A percentile compares a stretch with the other conserved stretches of the same genome.
Conservation (phyloP, 2,329 filamentous ascomycete species). For the Epichloe sibirici region DNA sequence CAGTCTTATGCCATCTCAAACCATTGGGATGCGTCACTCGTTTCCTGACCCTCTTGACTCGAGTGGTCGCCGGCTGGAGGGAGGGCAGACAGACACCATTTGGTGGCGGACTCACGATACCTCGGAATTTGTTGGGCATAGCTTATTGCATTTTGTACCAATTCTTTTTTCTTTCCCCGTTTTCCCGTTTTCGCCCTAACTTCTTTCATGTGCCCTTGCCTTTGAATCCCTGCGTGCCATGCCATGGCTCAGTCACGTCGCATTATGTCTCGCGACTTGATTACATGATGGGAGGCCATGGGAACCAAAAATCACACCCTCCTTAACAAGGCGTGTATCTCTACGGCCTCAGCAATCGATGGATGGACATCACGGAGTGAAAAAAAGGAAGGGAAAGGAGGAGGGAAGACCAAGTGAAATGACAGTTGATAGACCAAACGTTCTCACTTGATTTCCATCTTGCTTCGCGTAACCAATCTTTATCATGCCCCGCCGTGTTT, state of each 20-base stretch:
- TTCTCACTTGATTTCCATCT: neutral
- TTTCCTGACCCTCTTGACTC: neutral
- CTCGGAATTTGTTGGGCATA: conserved; percentile 4
- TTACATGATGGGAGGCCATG: neutral
- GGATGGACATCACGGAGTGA: neutral
- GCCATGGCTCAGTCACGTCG: neutral
- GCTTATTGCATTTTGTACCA: conserved; percentile 1
- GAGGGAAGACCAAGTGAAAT: neutral
- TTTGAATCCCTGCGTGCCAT: neutral
- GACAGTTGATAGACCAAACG: neutral
- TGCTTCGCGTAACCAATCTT: neutral
- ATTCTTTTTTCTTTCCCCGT: neutral
- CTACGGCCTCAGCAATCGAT: neutral
- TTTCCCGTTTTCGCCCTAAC: neutral
- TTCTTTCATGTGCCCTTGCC: neutral
- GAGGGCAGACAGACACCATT: neutral
- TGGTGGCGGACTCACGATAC: conserved; percentile 1
- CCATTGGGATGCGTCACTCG: neutral
- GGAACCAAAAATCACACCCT: neutral
- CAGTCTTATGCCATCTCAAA: no score
- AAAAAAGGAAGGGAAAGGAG: neutral
- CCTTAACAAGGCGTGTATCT: neutral
- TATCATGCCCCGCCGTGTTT: neutral
- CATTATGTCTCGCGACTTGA: neutral
- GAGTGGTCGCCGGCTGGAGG: neutral